Evolutionary conservation across 2,329 filamentous ascomycete species (phyloP), one percentile per base, ranked within the genome.

Genomic region (Hymenoscyphus fructigenus): DNA sequence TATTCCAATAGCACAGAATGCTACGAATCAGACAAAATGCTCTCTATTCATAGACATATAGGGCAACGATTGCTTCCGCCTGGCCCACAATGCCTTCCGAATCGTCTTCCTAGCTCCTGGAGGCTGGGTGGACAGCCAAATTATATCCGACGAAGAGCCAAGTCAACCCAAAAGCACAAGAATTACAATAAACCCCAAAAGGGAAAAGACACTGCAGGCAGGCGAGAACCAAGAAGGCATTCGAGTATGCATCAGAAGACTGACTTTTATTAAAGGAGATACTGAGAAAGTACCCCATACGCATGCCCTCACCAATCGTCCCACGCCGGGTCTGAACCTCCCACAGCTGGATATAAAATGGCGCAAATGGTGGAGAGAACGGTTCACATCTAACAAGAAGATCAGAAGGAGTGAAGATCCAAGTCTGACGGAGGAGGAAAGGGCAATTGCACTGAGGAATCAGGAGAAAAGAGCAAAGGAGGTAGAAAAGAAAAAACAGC

Each of bases 261-360:
- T 47, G 23, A 47, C 17, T 47, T 38, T n/a, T 23, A 23, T 47
- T 47, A 3, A 7, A 47, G 41, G 41, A 38, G 10, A 59, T 59
- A 9, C 32, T 10, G 10, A 38, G 36, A 38, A 38, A 38, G 14
- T 3, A 17, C 5, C 34, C 32, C 4, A n/a, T 38, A 26, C 14
- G 15, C 5, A 32, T 12, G 34, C n/a, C 17, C 12, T 15, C 32
- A 23, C 34, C 17, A 32, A 32, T 32, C 20, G 23, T 20, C 28
- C 28, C 23, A n/a, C 55, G 38, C 47, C 60, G 36, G 47, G 50
- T 29, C 34, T 75, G 34, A 63, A 74, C 50, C 66, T 75, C 12
- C 66, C 67, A 10, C 44, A 41, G 2, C 23, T 71, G 17, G 74
- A 75, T 61, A 61, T 60, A 53, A 73, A 74, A 71, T 76, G 74